A percentile compares a stretch with the other conserved stretches of the same genome.
Evolutionary conservation across 257 asterid species (phyloP).

Genomic region (Ajuga chamaepitys): DNA sequence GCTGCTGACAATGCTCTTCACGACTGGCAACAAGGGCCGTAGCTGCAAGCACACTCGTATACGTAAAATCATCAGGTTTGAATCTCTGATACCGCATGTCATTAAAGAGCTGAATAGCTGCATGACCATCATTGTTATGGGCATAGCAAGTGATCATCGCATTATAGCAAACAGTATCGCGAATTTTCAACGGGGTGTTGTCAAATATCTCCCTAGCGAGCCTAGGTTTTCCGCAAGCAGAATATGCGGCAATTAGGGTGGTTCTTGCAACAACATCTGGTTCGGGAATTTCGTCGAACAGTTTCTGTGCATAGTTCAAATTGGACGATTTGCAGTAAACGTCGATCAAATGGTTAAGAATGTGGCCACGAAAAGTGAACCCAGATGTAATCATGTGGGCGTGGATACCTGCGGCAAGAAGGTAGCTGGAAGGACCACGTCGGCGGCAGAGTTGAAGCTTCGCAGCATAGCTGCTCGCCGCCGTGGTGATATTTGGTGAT

Average conservation of each 20-base stretch:
- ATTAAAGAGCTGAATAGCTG: slow-evolving; percentile 41
- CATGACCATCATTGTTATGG: slow-evolving; percentile 50
- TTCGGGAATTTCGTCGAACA: slow-evolving; percentile 61
- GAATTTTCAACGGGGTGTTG: slow-evolving; percentile 34
- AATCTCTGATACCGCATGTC: slow-evolving; percentile 40
- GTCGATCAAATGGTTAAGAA: slow-evolving; percentile 53
- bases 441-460: slow-evolving; percentile 48
- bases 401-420: slow-evolving; percentile 38
- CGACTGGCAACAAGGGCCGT: slow-evolving; percentile 47
- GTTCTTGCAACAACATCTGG: slow-evolving; percentile 67
- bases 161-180: slow-evolving; percentile 47
- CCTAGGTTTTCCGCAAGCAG: slow-evolving; percentile 37
- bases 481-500: slow-evolving; percentile 17
- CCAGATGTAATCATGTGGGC: slow-evolving; percentile 56
- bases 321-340: slow-evolving; percentile 39
- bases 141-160: slow-evolving; percentile 61
- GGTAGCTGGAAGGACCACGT: slow-evolving; percentile 24
- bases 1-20: slow-evolving; percentile 53
- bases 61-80: slow-evolving; percentile 46
- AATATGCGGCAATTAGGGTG: slow-evolving; percentile 51
- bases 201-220: slow-evolving; percentile 40
- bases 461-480: slow-evolving; percentile 37
- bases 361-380: slow-evolving; percentile 44
- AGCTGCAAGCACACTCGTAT: slow-evolving; percentile 51
- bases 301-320: slow-evolving; percentile 36